Base-by-base conservation (phyloP, 306 rosid genomes). In the Fragaria ananassa region DNA sequence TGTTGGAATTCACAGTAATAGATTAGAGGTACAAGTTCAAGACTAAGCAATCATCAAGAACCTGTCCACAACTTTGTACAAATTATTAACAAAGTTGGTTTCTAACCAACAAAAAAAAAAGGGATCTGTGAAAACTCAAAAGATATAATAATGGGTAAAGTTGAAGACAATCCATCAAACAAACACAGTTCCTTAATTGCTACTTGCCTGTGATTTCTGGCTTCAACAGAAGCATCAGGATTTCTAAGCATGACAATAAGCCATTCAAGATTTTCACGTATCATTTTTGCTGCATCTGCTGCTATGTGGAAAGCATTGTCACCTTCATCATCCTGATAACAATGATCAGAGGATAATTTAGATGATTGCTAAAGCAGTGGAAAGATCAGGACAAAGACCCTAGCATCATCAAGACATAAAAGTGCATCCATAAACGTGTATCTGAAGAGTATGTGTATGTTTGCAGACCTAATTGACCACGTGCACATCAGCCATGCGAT, bases 191-290 rank as follows among this genome's bases (percentile, higher is more conserved):
- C 67, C 35, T 27, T 15, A 53, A 68, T 66, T 44, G 79, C 80
- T 53, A 80, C 89, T 81, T 86, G 85, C 99, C 97, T 91, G 91
- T 90, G 97, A 85, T 92, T 95, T 87, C 97, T 89, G 68, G 88
- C 93, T 81, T 92, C 97, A 69, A 92, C 85, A 75, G 90, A 91
- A 83, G 97, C 97, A 88, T 95, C 86, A 5, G 93, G 83, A 76
- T 90, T 90, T 80, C 41, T 79, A 75, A 95, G 96, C 99, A 95
- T 92, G 63, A 84, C 83, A 86, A 95, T 86, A 74, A 95, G 97
- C 97, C 99, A 95, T 53, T 86, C 93, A 80, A 95, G 90, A 88
- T 95, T 95, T 86, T 95, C 99, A 71, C 97, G 97, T 66, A 92
- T 89, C 99, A 92, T 95, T 87, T 82, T 95, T 60, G 97, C 91